phyloP scores from a whole-genome alignment of 192 early-diverging fungal species.

The Diversispora epigaea region DNA sequence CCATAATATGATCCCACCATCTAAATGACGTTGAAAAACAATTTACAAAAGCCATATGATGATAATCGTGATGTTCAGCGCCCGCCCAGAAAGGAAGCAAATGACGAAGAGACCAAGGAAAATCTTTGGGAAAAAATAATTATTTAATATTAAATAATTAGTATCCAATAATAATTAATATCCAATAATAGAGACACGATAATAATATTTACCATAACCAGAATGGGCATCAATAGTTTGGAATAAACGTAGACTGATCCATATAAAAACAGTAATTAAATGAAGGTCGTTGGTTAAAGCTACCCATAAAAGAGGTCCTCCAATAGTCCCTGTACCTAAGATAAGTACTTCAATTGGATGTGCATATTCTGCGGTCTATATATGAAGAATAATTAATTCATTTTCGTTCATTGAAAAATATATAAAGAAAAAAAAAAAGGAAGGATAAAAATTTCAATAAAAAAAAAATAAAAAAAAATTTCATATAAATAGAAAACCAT shows the following conservation, averaged over 20 bases:
- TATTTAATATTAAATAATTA: background rate
- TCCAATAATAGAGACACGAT: background rate
- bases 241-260: conserved; percentile 80
- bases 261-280: conserved; percentile 78
- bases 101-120: conserved; percentile 90
- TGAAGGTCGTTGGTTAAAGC: conserved; percentile 68
- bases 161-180: background rate
- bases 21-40: conserved; percentile 85
- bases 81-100: conserved; percentile 88
- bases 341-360: conserved; percentile 84
- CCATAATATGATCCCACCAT: conserved; percentile 87
- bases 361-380: conserved; percentile 79
- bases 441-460: no score
- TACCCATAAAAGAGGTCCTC: conserved; percentile 75
- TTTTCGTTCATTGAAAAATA: background rate
- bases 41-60: conserved; percentile 79
- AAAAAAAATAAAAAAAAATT: no score
- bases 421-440: no score
- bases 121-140: conserved; percentile 53
- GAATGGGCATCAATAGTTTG: conserved; percentile 89
- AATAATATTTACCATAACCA: conserved; percentile 60
- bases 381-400: background rate
- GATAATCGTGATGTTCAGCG: conserved; percentile 92
- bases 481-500: no score
- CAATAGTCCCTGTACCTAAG: conserved; percentile 83